Base-by-base conservation (phyloP, 179 eudicot species). In the Pouteria campechiana region DNA sequence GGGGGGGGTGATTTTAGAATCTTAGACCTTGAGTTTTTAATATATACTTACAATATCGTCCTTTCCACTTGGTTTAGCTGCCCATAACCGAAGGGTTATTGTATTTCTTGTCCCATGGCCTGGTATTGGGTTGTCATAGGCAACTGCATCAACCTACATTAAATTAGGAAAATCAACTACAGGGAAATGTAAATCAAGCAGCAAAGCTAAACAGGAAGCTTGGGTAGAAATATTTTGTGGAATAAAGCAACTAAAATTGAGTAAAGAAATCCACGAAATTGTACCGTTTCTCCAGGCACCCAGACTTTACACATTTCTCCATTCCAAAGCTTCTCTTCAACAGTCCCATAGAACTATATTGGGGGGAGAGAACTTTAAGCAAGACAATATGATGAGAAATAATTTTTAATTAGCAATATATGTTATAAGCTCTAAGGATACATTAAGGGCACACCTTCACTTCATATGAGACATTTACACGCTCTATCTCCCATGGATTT, bases 401-500 rank as follows among this genome's bases (percentile, higher is more conserved):
- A n/a, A n/a, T n/a, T n/a, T n/a, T n/a, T n/a, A n/a, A n/a, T n/a
- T n/a, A n/a, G n/a, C n/a, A n/a, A n/a, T n/a, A n/a, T n/a, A n/a
- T n/a, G n/a, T n/a, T n/a, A n/a, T n/a, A n/a, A 43, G 50, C 23
- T 31, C 2, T 36, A 33, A 39, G 4, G 8, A 9, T 23, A 12
- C 14, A 17, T 14, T 54, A 46, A 20, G 31, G 40, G 32, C 38
- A 51, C 31, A 59, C 65, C 65, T 59, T 59, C 40, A 59, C 65
- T 15, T 51, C 29, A 30, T 59, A 59, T 3, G 65, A 59, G 20
- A 59, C 58, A 31, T 59, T 57, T 25, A 59, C 65, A 38, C 65
- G 43, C 65, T 59, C 65, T 43, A 59, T 59, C 29, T 59, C 65
- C 65, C 65, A 59, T 16, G 65, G 65, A 33, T 59, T 59, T 23